A percentile compares a stretch with the other conserved stretches of the same genome.
Conservation (phyloP, 805 yeast genomes). For the Barnettozyma siamensis region DNA sequence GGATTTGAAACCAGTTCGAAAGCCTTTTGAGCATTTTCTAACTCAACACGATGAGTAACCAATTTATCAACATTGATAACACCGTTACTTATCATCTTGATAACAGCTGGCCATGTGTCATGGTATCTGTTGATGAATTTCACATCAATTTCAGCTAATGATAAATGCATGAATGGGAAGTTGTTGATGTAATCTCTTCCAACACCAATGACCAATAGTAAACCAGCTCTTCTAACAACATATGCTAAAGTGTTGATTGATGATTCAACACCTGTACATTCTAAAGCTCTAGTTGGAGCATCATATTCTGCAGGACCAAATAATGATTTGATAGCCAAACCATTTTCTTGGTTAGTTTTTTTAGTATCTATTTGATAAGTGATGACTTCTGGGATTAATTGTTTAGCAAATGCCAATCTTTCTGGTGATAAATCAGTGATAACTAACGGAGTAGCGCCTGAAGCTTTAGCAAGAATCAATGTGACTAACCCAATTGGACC, state of each 20-base stretch:
- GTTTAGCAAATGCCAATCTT: conserved; percentile 42
- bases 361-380: conserved; percentile 37
- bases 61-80: conserved; percentile 39
- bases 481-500: conserved; percentile 56
- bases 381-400: conserved; percentile 39
- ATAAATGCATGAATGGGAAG: conserved; percentile 50
- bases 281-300: conserved; percentile 40
- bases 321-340: conserved; percentile 29
- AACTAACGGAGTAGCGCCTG: conserved; percentile 48
- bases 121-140: conserved; percentile 49
- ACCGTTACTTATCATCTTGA: conserved; percentile 40
- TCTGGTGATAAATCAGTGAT: conserved; percentile 42
- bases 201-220: conserved; percentile 45
- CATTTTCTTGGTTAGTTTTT: conserved; percentile 32
- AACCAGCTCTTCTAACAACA: conserved; percentile 42
- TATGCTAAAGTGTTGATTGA: conserved; percentile 42
- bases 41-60: conserved; percentile 43
- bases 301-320: conserved; percentile 32
- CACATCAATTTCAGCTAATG: conserved; percentile 46
- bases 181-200: conserved; percentile 40
- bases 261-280: conserved; percentile 50
- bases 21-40: conserved; percentile 45
- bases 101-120: conserved; percentile 54
- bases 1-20: conserved; percentile 31
- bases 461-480: conserved; percentile 42